These are phyloP conservation scores for Moricandia moricandioides DNA, from an alignment of 345 rosid genomes.

Conservation along the genomic window DNA sequence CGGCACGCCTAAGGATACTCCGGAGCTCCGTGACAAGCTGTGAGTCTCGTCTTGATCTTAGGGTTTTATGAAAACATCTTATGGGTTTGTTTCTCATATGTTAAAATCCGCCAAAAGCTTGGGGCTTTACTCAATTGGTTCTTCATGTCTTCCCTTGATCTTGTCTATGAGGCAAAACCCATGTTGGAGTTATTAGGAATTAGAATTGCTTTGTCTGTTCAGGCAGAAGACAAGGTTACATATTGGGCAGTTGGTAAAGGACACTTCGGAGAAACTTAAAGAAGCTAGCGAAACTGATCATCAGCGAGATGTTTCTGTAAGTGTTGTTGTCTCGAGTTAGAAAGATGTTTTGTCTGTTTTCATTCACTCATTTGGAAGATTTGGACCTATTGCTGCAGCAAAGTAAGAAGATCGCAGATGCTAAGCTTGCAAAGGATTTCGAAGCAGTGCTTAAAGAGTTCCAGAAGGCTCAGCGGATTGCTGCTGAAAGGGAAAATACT, in stretches of 20 bases:
- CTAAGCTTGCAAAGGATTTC: conserved; percentile 94
- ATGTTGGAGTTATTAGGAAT: neutral
- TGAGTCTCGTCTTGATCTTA: conserved; percentile 40
- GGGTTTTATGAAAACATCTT: neutral
- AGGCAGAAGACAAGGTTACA: conserved; percentile 76
- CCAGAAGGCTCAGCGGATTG: conserved; percentile 88
- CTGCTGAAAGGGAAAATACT: conserved; percentile 87
- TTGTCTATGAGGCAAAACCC: neutral
- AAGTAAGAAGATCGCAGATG: conserved; percentile 39
- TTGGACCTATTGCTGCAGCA: conserved; percentile 14
- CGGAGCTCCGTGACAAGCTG: conserved; percentile 92
- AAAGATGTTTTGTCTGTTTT: neutral
- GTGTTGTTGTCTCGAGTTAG: neutral
- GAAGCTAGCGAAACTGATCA: conserved; percentile 81
- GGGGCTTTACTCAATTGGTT: neutral
- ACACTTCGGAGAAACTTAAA: conserved; percentile 74
- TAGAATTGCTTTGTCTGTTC: conserved; percentile 23
- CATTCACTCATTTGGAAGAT: neutral
- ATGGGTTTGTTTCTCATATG: neutral
- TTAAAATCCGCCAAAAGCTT: neutral
- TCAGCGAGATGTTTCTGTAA: conserved; percentile 47
- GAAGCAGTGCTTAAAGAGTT: conserved; percentile 82
- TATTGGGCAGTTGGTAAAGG: conserved; percentile 70
- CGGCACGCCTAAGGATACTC: conserved; percentile 89
- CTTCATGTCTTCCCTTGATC: neutral